Conservation (phyloP, 2,329 filamentous ascomycete genomes). For the Trichothecium sympodiale region DNA sequence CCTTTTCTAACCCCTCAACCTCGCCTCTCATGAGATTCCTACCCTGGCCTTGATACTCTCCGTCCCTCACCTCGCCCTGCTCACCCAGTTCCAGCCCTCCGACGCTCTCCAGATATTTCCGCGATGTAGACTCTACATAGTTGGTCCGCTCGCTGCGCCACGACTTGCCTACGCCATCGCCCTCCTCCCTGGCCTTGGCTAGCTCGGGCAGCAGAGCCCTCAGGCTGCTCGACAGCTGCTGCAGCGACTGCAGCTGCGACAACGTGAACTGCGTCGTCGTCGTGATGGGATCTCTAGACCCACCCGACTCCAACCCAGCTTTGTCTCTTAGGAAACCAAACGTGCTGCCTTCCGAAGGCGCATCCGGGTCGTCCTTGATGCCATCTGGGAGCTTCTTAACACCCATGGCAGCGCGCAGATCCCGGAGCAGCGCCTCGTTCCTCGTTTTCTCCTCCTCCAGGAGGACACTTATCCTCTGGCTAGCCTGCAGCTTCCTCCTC, state of each 20-base stretch:
- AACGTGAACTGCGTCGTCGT: conserved; percentile 71
- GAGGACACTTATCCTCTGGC: conserved; percentile 60
- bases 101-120: conserved; percentile 61
- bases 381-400: conserved; percentile 5
- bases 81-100: conserved; percentile 55
- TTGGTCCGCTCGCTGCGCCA: conserved; percentile 62
- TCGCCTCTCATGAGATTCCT: conserved; percentile 37
- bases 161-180: conserved; percentile 28
- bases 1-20: conserved; percentile 44
- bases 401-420: conserved; percentile 41
- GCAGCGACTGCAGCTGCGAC: conserved; percentile 71
- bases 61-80: conserved; percentile 51
- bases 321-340: conserved; percentile 47
- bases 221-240: conserved; percentile 50
- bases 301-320: conserved; percentile 37
- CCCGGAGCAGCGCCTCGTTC: conserved; percentile 60
- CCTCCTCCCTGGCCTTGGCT: conserved; percentile 16
- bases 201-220: conserved; percentile 57
- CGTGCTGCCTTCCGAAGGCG: conserved; percentile 8
- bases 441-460: conserved; percentile 58
- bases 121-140: conserved; percentile 75
- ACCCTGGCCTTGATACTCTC: conserved; percentile 50
- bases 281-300: conserved; percentile 44
- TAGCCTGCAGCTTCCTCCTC: conserved; percentile 64
- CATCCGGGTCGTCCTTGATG: conserved; percentile 1